Percentiles rank a stretch among this genome's conserved stretches.
Evolutionary conservation across 2,329 filamentous ascomycete genomes (phyloP).

Genomic region (Talaromyces verruculosus): DNA sequence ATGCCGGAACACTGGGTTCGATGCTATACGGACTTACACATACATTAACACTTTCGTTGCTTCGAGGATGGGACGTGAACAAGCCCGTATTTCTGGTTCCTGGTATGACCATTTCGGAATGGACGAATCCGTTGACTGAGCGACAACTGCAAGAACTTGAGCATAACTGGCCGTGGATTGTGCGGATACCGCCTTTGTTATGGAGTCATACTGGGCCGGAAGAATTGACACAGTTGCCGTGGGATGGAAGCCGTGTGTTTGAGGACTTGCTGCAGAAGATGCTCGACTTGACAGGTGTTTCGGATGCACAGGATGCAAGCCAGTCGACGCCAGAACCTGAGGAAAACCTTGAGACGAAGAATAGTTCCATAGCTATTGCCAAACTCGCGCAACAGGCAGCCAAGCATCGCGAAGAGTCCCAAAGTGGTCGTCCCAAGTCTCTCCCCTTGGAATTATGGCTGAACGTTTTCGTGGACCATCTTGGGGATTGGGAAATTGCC

Average conservation of each 20-base stretch:
- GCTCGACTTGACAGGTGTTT: conserved; percentile 26
- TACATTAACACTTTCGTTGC: conserved; percentile 74
- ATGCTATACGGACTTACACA: conserved; percentile 85
- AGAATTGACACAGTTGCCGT: conserved; percentile 51
- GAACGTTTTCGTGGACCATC: conserved; percentile 73
- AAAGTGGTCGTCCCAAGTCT: conserved; percentile 27
- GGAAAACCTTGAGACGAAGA: conserved; percentile 18
- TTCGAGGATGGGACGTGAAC: conserved; percentile 82
- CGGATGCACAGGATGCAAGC: background rate
- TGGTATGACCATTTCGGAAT: conserved; percentile 85
- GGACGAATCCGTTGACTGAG: conserved; percentile 86
- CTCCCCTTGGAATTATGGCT: conserved; percentile 88
- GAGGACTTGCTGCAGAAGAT: conserved; percentile 35
- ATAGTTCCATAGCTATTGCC: conserved; percentile 18
- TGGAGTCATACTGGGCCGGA: conserved; percentile 70
- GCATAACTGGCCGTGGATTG: conserved; percentile 83
- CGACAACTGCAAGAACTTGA: conserved; percentile 82
- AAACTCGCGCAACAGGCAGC: conserved; percentile 25
- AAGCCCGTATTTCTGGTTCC: conserved; percentile 84
- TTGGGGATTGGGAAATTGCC: conserved; percentile 88
- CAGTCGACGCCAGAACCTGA: background rate
- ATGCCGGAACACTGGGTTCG: conserved; percentile 78
- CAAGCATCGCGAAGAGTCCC: conserved; percentile 45
- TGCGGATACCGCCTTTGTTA: conserved; percentile 74
- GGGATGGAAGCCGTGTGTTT: conserved; percentile 48